Percentiles rank a stretch among this genome's conserved stretches.
phyloP scores from a whole-genome alignment of 164 flowering plant species.

The Akebia trifoliata region DNA sequence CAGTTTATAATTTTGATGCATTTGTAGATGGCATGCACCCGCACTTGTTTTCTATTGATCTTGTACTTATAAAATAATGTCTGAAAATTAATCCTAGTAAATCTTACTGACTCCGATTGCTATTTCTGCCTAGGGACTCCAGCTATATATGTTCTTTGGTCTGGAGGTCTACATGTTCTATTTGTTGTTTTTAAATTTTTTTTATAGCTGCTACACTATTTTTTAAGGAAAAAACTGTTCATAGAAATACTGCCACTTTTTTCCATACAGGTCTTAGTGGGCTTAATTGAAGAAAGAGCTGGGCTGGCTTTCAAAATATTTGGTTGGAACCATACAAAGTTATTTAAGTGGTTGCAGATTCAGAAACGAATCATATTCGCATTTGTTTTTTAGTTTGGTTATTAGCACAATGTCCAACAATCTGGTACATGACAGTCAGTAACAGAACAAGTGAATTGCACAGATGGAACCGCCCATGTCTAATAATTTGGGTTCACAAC shows the following conservation, averaged over 20 bases:
- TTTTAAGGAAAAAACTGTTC: not conserved
- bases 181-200: not conserved
- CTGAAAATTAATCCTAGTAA: no score
- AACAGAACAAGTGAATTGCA: not conserved
- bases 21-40: not conserved
- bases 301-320: not conserved
- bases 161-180: no score
- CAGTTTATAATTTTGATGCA: not conserved
- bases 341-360: slow-evolving; percentile 2
- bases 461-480: slow-evolving; percentile 1
- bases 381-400: not conserved
- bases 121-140: no score
- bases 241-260: not conserved
- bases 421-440: no score
- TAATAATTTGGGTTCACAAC: slow-evolving; percentile 16
- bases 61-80: no score
- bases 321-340: not conserved
- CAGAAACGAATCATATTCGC: not conserved
- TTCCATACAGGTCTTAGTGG: not conserved
- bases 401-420: no score
- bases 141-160: no score
- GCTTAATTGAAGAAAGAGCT: not conserved
- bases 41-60: no score
- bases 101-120: no score
- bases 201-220: not conserved